Evolutionary conservation across 768 basidiomycete species (phyloP).

Genomic region (Russula lepida): DNA sequence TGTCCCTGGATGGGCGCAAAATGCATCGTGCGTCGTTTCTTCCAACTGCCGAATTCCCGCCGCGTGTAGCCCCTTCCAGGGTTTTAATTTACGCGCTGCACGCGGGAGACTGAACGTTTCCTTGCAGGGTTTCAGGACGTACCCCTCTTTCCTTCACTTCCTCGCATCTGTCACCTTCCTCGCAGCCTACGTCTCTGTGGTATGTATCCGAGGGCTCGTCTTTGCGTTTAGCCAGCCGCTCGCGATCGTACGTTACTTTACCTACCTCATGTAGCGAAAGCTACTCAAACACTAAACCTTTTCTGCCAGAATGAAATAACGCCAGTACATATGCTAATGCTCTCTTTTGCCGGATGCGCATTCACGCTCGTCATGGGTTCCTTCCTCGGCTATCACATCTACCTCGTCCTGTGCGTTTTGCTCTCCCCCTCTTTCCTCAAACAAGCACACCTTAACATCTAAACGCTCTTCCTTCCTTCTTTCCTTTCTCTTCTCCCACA

Average conservation of each 20-base stretch:
- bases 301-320: slow-evolving; percentile 48
- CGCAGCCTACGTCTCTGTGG: slow-evolving; percentile 47
- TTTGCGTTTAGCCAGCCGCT: slow-evolving; percentile 61
- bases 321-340: slow-evolving; percentile 61
- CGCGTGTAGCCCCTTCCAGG: neutral
- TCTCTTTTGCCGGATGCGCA: slow-evolving; percentile 50
- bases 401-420: slow-evolving; percentile 57
- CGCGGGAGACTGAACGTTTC: neutral
- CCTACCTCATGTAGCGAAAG: neutral
- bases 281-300: neutral
- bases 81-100: neutral
- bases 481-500: no score
- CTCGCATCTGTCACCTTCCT: slow-evolving; percentile 55
- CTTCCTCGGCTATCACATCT: slow-evolving; percentile 68
- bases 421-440: slow-evolving; percentile 9
- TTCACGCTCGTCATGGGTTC: slow-evolving; percentile 64
- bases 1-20: slow-evolving; percentile 75
- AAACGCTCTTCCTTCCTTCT: no score
- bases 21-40: slow-evolving; percentile 53
- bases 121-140: slow-evolving; percentile 68
- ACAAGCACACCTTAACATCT: neutral
- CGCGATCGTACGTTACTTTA: slow-evolving; percentile 41
- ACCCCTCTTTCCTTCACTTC: slow-evolving; percentile 78
- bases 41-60: neutral
- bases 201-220: slow-evolving; percentile 47